These are phyloP conservation scores for Simmondsia chinensis DNA, from an alignment of 148 eudicot genomes.

Conservation along the genomic window DNA sequence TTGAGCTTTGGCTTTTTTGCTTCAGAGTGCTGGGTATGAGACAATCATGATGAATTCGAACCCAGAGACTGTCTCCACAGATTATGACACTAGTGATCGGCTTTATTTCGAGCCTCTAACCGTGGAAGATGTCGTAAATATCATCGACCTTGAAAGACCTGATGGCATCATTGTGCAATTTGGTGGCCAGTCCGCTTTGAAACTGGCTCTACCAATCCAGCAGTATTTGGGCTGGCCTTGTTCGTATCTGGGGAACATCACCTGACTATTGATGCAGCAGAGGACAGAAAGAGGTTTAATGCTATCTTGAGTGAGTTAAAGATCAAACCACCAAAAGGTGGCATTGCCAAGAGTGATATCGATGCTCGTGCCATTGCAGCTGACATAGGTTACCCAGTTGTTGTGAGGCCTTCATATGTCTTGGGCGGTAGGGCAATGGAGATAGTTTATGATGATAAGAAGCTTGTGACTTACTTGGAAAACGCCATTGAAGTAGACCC, in stretches of 20 bases:
- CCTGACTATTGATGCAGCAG: slow-evolving; percentile 99
- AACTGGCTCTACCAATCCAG: slow-evolving; percentile 81
- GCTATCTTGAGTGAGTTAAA: slow-evolving; percentile 70
- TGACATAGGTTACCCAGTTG: slow-evolving; percentile 96
- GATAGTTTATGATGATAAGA: slow-evolving; percentile 88
- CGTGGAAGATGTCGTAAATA: slow-evolving; percentile 89
- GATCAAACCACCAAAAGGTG: slow-evolving; percentile 89
- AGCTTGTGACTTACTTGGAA: slow-evolving; percentile 60
- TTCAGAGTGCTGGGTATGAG: slow-evolving; percentile 85
- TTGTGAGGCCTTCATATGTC: slow-evolving; percentile 94
- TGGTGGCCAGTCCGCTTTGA: slow-evolving; percentile 96
- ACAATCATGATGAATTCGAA: slow-evolving; percentile 99
- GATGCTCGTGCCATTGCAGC: slow-evolving; percentile 81
- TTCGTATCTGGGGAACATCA: slow-evolving; percentile 95
- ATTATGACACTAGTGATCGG: slow-evolving; percentile 94
- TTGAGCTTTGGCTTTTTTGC: slow-evolving; percentile 5
- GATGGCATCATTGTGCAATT: slow-evolving; percentile 98
- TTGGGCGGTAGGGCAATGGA: slow-evolving; percentile 98
- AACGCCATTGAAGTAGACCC: slow-evolving; percentile 94
- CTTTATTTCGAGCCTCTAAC: slow-evolving; percentile 97
- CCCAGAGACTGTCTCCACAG: slow-evolving; percentile 98
- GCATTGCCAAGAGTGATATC: slow-evolving; percentile 82
- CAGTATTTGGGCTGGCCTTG: slow-evolving; percentile 59
- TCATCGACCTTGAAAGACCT: slow-evolving; percentile 90
- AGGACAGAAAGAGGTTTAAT: slow-evolving; percentile 90